These are phyloP conservation scores for Huntiella bhutanensis DNA, from an alignment of 2,329 filamentous ascomycete genomes.

Conservation along the genomic window DNA sequence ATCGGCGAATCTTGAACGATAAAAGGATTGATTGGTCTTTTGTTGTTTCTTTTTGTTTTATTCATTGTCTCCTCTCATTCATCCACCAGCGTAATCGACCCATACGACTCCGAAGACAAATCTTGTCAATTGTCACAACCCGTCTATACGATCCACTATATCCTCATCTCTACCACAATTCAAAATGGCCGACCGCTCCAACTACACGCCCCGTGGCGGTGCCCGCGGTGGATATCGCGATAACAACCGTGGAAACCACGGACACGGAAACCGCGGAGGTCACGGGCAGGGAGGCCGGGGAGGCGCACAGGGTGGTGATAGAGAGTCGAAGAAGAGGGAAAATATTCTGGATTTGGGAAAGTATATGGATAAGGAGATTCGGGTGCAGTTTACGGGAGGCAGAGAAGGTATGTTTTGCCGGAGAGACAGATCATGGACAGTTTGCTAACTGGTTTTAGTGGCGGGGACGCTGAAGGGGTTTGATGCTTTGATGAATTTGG, in stretches of 20 bases:
- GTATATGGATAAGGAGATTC: conserved; percentile 93
- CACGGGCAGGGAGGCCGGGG: conserved; percentile 19
- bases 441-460: conserved; percentile 32
- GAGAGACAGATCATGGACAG: neutral
- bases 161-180: too few relatives aligned
- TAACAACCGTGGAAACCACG: conserved; percentile 20
- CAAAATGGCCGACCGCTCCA: conserved; percentile 12
- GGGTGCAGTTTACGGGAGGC: conserved; percentile 91
- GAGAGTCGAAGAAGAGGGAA: conserved; percentile 68
- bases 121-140: too few relatives aligned
- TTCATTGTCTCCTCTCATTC: too few relatives aligned
- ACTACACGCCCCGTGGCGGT: conserved; percentile 24
- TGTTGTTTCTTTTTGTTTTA: too few relatives aligned
- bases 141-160: too few relatives aligned
- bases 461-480: conserved; percentile 83
- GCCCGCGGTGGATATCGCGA: conserved; percentile 29
- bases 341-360: conserved; percentile 90
- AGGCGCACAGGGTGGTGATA: conserved; percentile 38
- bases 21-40: neutral
- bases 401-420: conserved; percentile 47
- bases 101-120: too few relatives aligned
- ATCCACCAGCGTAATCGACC: too few relatives aligned
- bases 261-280: conserved; percentile 17
- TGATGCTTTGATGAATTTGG: conserved; percentile 94
- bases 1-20: neutral